phyloP scores from a whole-genome alignment of 2,329 filamentous ascomycete species.

The Aureobasidium sp. region DNA sequence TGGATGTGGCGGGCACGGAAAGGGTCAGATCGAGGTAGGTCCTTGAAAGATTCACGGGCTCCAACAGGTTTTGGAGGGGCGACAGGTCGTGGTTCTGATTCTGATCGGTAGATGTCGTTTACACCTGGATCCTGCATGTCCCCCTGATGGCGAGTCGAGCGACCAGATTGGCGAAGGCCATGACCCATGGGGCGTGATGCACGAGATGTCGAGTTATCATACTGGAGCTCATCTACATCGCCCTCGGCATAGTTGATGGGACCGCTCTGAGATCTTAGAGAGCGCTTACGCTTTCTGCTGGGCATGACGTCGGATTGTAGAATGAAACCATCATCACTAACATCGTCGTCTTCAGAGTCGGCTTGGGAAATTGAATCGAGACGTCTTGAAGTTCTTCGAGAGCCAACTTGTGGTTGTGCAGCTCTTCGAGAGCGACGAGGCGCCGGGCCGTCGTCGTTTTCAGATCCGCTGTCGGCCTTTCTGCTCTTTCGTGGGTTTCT shows the following conservation, averaged over 20 bases:
- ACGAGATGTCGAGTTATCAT: conserved; percentile 17
- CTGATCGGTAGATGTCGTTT: conserved; percentile 49
- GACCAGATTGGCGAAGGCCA: conserved; percentile 37
- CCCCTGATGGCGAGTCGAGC: conserved; percentile 39
- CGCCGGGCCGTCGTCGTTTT: not conserved
- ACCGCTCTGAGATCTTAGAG: conserved; percentile 8
- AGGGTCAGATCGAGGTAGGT: conserved; percentile 51
- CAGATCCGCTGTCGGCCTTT: conserved; percentile 11
- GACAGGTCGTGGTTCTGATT: conserved; percentile 33
- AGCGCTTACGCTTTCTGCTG: conserved; percentile 34
- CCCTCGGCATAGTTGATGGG: conserved; percentile 10
- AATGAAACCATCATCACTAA: conserved; percentile 16
- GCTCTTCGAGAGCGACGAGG: conserved; percentile 8
- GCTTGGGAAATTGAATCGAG: not conserved
- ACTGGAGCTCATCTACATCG: conserved; percentile 18
- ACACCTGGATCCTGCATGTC: conserved; percentile 50
- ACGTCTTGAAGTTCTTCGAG: not conserved
- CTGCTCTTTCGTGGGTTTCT: not conserved
- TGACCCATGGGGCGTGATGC: not conserved
- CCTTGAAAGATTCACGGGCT: conserved; percentile 64
- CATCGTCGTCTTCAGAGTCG: conserved; percentile 19
- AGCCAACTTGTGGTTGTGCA: conserved; percentile 18
- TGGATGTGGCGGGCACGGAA: conserved; percentile 66
- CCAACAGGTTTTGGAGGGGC: conserved; percentile 51
- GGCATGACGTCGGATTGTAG: conserved; percentile 37